Conservation (phyloP, 75 land plant genomes). For the Pinus tabuliformis region DNA sequence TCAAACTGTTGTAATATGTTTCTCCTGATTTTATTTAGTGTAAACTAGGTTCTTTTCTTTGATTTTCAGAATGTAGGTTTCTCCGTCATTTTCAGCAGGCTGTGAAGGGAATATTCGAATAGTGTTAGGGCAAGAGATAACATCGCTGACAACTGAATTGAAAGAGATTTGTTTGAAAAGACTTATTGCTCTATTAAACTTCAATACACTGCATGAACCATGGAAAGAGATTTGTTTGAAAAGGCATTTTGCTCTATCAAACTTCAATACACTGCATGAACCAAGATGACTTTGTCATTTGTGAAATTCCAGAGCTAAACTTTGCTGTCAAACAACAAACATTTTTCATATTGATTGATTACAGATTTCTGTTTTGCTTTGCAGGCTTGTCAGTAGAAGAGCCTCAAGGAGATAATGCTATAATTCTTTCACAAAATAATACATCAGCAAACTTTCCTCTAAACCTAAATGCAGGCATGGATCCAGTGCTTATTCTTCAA, state of each 20-base stretch:
- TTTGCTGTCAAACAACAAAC: too few species aligned
- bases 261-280: neutral
- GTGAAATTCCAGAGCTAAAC: too few species aligned
- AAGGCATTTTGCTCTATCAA: neutral
- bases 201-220: neutral
- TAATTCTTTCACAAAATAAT: conserved; percentile 11
- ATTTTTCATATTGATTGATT: too few species aligned
- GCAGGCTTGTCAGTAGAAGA: conserved; percentile 10
- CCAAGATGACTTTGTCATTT: neutral
- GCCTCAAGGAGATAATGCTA: conserved; percentile 5
- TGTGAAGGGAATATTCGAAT: neutral
- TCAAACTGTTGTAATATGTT: neutral
- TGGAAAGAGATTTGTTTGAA: neutral
- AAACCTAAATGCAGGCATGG: conserved; percentile 18
- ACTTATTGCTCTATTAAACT: neutral
- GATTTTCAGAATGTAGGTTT: neutral
- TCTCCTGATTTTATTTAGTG: neutral
- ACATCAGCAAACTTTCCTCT: conserved; percentile 10
- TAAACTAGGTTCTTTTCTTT: neutral
- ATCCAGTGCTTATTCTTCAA: conserved; percentile 3
- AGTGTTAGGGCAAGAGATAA: neutral
- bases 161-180: neutral
- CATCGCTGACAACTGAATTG: neutral
- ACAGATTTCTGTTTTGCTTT: neutral
- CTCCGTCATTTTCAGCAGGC: neutral